Evolutionary conservation across 2,329 filamentous ascomycete species (phyloP).

Genomic region (Pseudogymnoascus sp.): DNA sequence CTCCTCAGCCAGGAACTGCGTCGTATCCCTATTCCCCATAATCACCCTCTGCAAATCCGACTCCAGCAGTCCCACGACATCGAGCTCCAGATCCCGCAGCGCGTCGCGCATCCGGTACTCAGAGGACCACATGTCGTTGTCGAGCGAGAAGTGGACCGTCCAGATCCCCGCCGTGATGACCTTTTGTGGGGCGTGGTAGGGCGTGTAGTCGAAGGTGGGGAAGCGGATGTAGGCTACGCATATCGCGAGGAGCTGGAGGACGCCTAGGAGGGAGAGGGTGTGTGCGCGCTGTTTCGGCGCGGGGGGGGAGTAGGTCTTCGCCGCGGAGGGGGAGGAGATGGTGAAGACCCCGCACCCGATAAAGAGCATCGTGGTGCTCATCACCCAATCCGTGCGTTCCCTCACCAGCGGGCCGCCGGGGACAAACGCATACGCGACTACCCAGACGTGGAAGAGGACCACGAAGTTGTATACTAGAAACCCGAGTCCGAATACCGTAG

Average conservation of each 20-base stretch:
- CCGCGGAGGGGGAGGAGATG: constrained; percentile 36
- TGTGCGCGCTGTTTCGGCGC: constrained; percentile 48
- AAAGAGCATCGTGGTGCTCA: constrained; percentile 75
- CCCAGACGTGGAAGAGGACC: constrained; percentile 97
- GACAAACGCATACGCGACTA: constrained; percentile 96
- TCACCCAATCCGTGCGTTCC: constrained; percentile 93
- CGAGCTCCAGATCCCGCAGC: constrained; percentile 89
- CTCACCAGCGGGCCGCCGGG: constrained; percentile 87
- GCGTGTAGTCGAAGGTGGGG: constrained; percentile 82
- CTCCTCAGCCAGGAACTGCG: constrained; percentile 90
- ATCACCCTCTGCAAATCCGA: constrained; percentile 94
- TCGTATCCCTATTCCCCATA: constrained; percentile 97
- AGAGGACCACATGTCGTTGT: constrained; percentile 98
- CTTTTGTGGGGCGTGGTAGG: constrained; percentile 82
- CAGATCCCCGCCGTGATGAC: constrained; percentile 91
- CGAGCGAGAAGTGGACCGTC: constrained; percentile 96
- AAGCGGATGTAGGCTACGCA: constrained; percentile 82
- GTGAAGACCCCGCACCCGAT: constrained; percentile 82
- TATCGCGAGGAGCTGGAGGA: constrained; percentile 72
- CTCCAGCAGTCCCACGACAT: constrained; percentile 91
- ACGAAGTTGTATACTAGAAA: constrained; percentile 90
- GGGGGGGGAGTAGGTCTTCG: constrained; percentile 29
- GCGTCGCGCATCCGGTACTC: constrained; percentile 89
- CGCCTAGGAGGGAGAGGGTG: constrained; percentile 63
- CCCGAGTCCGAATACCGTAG: constrained; percentile 74